These are phyloP conservation scores for Clarireedia monteithiana DNA, from an alignment of 2,329 filamentous ascomycete species.

Conservation along the genomic window DNA sequence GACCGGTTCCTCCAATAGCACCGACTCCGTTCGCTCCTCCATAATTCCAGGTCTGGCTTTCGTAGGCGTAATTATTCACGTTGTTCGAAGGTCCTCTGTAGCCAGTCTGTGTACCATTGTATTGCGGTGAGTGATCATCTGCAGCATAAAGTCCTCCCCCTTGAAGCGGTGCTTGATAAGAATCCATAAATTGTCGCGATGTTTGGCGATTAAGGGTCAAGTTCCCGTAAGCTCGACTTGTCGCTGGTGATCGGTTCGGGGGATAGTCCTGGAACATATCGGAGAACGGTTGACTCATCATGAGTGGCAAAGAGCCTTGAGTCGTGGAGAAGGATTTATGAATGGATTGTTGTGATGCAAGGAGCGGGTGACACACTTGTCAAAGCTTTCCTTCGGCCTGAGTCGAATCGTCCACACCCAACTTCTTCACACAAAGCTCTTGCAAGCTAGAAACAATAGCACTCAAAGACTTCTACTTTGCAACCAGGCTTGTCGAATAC, in stretches of 20 bases:
- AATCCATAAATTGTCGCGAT: slow-evolving; percentile 67
- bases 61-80: slow-evolving; percentile 51
- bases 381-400: slow-evolving; percentile 15
- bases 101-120: slow-evolving; percentile 36
- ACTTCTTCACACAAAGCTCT: slow-evolving; percentile 17
- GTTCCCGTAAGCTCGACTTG: slow-evolving; percentile 56
- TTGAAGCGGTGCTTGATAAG: slow-evolving; percentile 44
- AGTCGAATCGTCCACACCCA: slow-evolving; percentile 17
- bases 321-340: slow-evolving; percentile 7
- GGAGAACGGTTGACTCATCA: slow-evolving; percentile 46
- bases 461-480: not conserved
- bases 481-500: not conserved
- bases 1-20: slow-evolving; percentile 54
- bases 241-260: slow-evolving; percentile 64
- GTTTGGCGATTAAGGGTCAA: slow-evolving; percentile 61
- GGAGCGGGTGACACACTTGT: slow-evolving; percentile 27
- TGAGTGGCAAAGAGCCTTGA: slow-evolving; percentile 15
- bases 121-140: slow-evolving; percentile 53
- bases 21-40: slow-evolving; percentile 51
- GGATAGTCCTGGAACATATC: slow-evolving; percentile 71
- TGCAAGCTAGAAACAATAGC: slow-evolving; percentile 3
- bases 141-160: slow-evolving; percentile 54
- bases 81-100: slow-evolving; percentile 18
- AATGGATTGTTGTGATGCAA: slow-evolving; percentile 24
- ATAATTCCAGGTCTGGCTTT: slow-evolving; percentile 76